These are phyloP conservation scores for Flaveria robusta DNA, from an alignment of 129 eudicot genomes.

Conservation along the genomic window DNA sequence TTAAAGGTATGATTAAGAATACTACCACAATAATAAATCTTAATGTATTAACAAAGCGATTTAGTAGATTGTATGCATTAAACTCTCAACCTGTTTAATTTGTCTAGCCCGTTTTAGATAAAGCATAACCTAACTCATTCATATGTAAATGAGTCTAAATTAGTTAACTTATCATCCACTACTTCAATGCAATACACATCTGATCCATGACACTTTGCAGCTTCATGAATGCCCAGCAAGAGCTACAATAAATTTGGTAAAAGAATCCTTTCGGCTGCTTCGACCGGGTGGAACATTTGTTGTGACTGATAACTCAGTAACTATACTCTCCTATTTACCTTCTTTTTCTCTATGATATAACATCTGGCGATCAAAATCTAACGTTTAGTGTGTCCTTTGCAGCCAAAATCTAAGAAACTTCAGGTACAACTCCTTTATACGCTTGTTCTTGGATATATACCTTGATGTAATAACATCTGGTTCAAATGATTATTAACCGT, in stretches of 20 bases:
- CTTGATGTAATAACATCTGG: neutral
- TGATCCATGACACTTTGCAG: constrained; percentile 39
- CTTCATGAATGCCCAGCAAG: constrained; percentile 91
- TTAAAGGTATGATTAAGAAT: neutral
- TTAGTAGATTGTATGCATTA: neutral
- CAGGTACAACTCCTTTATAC: constrained; percentile 55
- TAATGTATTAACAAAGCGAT: neutral
- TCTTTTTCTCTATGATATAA: neutral
- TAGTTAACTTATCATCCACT: neutral
- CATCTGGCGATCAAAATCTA: constrained; percentile 5
- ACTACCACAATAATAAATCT: no score
- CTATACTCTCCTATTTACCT: neutral
- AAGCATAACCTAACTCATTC: neutral
- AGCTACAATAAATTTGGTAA: constrained; percentile 72
- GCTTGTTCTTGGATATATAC: constrained; percentile 7
- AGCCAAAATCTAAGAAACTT: constrained; percentile 97
- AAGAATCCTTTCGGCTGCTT: constrained; percentile 88
- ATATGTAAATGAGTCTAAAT: neutral
- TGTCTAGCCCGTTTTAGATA: neutral
- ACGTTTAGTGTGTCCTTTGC: constrained; percentile 37
- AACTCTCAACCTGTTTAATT: neutral
- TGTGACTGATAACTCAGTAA: constrained; percentile 89
- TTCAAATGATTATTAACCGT: neutral
- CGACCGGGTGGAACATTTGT: constrained; percentile 98
- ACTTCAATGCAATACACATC: neutral